These are phyloP conservation scores for Termitomyces sp. DNA, from an alignment of 768 basidiomycete genomes.

Conservation along the genomic window DNA sequence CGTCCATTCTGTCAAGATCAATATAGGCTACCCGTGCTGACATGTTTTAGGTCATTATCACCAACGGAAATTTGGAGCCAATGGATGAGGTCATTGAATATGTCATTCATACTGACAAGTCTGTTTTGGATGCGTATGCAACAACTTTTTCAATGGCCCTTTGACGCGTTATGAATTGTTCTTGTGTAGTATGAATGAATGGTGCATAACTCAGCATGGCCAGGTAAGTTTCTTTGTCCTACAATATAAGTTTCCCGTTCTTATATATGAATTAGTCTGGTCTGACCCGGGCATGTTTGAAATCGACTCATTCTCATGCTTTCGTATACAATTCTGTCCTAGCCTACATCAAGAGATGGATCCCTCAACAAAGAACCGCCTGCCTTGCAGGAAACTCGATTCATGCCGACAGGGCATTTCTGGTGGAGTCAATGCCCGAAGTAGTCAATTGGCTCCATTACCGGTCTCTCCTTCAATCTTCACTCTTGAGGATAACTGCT, in stretches of 20 bases:
- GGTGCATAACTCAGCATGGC: slow-evolving; percentile 85
- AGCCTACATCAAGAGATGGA: slow-evolving; percentile 80
- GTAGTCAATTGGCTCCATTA: slow-evolving; percentile 80
- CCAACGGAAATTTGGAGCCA: slow-evolving; percentile 74
- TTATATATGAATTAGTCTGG: slow-evolving; percentile 56
- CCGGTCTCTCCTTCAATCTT: slow-evolving; percentile 42
- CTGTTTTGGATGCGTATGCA: slow-evolving; percentile 61
- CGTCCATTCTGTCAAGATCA: slow-evolving; percentile 9
- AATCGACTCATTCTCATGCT: slow-evolving; percentile 61
- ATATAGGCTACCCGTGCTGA: background rate
- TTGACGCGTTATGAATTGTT: background rate
- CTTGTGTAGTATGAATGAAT: slow-evolving; percentile 71
- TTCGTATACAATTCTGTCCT: slow-evolving; percentile 61
- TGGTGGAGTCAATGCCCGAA: slow-evolving; percentile 77
- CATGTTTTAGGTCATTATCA: slow-evolving; percentile 69
- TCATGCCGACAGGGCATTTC: slow-evolving; percentile 73
- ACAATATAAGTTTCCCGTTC: background rate
- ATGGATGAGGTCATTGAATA: slow-evolving; percentile 82
- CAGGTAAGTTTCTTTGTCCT: slow-evolving; percentile 39
- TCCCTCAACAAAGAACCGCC: slow-evolving; percentile 59
- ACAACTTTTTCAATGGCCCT: background rate
- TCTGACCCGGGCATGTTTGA: slow-evolving; percentile 73
- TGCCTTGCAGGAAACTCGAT: slow-evolving; percentile 88
- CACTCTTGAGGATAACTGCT: background rate
- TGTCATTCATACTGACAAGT: slow-evolving; percentile 71